phyloP scores from a whole-genome alignment of 192 early-diverging fungal species.

The Backusella mclennaniae region DNA sequence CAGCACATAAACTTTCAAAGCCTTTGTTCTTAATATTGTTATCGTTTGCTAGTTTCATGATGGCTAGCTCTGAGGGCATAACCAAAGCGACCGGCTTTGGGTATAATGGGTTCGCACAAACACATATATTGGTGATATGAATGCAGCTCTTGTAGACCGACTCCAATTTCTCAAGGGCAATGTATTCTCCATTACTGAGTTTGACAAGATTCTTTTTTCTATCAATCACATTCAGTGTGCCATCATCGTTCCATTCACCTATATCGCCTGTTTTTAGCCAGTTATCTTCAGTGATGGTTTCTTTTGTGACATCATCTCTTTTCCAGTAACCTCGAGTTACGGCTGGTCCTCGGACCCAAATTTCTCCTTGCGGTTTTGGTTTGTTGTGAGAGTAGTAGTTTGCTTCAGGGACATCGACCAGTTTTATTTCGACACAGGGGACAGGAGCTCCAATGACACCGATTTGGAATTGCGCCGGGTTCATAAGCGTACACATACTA shows the following conservation, averaged over 20 bases:
- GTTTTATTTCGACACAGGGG: slow-evolving; percentile 73
- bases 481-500: slow-evolving; percentile 63
- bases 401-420: slow-evolving; percentile 70
- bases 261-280: slow-evolving; percentile 93
- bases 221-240: slow-evolving; percentile 84
- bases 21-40: slow-evolving; percentile 37
- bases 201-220: slow-evolving; percentile 95
- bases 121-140: slow-evolving; percentile 77
- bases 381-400: slow-evolving; percentile 58
- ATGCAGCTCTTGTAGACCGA: slow-evolving; percentile 77
- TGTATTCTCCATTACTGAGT: slow-evolving; percentile 86
- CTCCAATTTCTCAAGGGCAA: slow-evolving; percentile 95
- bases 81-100: slow-evolving; percentile 76
- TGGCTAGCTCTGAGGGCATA: slow-evolving; percentile 58
- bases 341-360: slow-evolving; percentile 80
- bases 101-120: slow-evolving; percentile 72
- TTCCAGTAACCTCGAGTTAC: slow-evolving; percentile 83
- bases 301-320: slow-evolving; percentile 61
- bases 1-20: slow-evolving; percentile 52
- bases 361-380: slow-evolving; percentile 74
- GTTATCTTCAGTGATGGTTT: slow-evolving; percentile 70
- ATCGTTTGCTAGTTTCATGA: slow-evolving; percentile 45
- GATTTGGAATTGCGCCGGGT: slow-evolving; percentile 55
- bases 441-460: slow-evolving; percentile 75
- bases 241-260: slow-evolving; percentile 78